Evolutionary conservation across 805 yeast species (phyloP).

Genomic region (Kregervanrija pseudodelftensis): DNA sequence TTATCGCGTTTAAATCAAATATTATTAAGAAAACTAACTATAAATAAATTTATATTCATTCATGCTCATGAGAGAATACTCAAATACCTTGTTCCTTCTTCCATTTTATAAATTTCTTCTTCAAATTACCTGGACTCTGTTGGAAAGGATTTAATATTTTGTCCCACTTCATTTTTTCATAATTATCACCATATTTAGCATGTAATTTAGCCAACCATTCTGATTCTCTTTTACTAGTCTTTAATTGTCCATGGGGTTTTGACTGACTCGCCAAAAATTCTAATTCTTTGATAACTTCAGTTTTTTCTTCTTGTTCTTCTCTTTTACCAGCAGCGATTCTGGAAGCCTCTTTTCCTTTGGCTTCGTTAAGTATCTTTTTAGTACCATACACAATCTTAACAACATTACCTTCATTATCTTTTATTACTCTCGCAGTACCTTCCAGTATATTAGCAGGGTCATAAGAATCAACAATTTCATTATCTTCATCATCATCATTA

Average conservation of each 20-base stretch:
- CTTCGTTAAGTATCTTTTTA: constrained; percentile 26
- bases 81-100: constrained; percentile 23
- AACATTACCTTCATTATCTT: constrained; percentile 66
- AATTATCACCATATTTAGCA: constrained; percentile 82
- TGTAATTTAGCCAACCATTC: constrained; percentile 41
- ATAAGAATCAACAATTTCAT: constrained; percentile 32
- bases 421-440: constrained; percentile 71
- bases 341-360: constrained; percentile 9
- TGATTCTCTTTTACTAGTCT: constrained; percentile 33
- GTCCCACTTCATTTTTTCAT: constrained; percentile 88
- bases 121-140: constrained; percentile 78
- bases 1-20: too few relatives aligned
- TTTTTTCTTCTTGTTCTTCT: constrained; percentile 28
- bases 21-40: too few relatives aligned
- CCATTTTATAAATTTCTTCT: constrained; percentile 67
- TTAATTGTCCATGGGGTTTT: constrained; percentile 11
- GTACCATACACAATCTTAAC: constrained; percentile 64
- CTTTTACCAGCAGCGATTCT: constrained; percentile 7
- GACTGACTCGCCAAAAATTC: constrained; percentile 49
- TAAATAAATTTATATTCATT: too few relatives aligned
- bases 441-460: constrained; percentile 60
- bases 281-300: constrained; percentile 62
- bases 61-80: not conserved
- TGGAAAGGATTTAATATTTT: constrained; percentile 75
- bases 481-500: constrained; percentile 30